Evolutionary conservation across 495 filamentous ascomycete species (phyloP).

Genomic region (Recurvomyces mirabilis): DNA sequence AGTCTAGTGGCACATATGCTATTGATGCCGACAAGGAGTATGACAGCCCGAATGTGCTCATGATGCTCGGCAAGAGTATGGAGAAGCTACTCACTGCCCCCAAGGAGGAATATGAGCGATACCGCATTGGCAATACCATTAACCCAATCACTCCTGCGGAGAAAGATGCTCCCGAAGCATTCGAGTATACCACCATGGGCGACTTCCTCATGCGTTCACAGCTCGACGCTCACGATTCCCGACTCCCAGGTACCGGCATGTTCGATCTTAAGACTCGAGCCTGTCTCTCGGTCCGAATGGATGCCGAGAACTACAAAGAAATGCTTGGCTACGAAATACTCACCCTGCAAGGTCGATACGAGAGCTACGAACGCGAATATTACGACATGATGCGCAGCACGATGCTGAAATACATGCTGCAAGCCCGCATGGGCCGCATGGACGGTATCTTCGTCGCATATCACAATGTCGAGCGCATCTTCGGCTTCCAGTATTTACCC

Average conservation of each 20-base stretch:
- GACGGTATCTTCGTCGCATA: constrained; percentile 98
- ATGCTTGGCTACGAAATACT: constrained; percentile 83
- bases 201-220: constrained; percentile 95
- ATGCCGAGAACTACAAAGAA: constrained; percentile 55
- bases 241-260: constrained; percentile 83
- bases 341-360: constrained; percentile 56
- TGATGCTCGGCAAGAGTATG: constrained; percentile 86
- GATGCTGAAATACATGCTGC: constrained; percentile 93
- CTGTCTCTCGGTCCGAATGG: constrained; percentile 82
- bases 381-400: constrained; percentile 92
- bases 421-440: constrained; percentile 94
- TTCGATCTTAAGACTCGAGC: constrained; percentile 96
- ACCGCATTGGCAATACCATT: constrained; percentile 53
- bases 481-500: constrained; percentile 92
- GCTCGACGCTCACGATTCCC: constrained; percentile 78
- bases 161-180: constrained; percentile 51
- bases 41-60: constrained; percentile 73
- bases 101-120: constrained; percentile 72
- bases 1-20: constrained; percentile 65
- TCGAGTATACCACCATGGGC: constrained; percentile 77
- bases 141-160: constrained; percentile 55
- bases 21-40: constrained; percentile 96
- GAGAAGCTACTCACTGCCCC: constrained; percentile 86
- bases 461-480: constrained; percentile 90
- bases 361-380: constrained; percentile 91